Conservation (phyloP, 2,329 filamentous ascomycete genomes). For the Hypomyces rosellus region DNA sequence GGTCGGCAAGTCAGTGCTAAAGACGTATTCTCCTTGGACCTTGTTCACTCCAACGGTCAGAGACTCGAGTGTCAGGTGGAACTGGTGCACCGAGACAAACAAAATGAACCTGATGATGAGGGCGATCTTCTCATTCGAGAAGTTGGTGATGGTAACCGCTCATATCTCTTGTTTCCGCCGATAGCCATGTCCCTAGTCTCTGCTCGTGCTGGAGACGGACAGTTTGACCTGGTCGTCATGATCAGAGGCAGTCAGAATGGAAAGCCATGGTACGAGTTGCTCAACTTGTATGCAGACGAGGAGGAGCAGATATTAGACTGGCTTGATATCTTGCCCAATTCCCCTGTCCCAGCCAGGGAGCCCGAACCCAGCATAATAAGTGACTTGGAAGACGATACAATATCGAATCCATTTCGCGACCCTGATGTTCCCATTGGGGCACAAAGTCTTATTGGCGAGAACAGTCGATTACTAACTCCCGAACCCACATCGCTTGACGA, state of each 20-base stretch:
- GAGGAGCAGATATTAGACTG: conserved; percentile 77
- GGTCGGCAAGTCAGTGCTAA: conserved; percentile 78
- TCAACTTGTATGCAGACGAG: conserved; percentile 70
- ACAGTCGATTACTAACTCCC: conserved; percentile 16
- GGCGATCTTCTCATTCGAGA: conserved; percentile 93
- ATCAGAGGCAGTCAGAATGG: conserved; percentile 62
- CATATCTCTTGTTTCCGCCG: conserved; percentile 88
- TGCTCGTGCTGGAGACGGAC: conserved; percentile 65
- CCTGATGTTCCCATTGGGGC: conserved; percentile 28
- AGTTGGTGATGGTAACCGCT: conserved; percentile 64
- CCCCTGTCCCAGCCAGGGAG: conserved; percentile 41
- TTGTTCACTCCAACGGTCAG: conserved; percentile 85
- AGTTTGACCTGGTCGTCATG: conserved; percentile 77
- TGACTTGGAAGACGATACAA: conserved; percentile 20
- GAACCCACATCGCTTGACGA: conserved; percentile 10
- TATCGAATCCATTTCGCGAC: conserved; percentile 11
- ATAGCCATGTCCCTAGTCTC: conserved; percentile 69
- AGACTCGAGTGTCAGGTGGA: conserved; percentile 85
- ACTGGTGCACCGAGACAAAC: conserved; percentile 75
- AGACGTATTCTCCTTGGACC: conserved; percentile 80
- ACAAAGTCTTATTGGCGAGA: conserved; percentile 20
- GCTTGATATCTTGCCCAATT: conserved; percentile 66
- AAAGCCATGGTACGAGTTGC: conserved; percentile 74
- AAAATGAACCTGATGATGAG: conserved; percentile 55
- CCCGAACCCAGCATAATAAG: conserved; percentile 28